Evolutionary conservation across 495 filamentous ascomycete species (phyloP), one percentile per base, ranked within the genome.

Genomic region (Penicillium paxilli): DNA sequence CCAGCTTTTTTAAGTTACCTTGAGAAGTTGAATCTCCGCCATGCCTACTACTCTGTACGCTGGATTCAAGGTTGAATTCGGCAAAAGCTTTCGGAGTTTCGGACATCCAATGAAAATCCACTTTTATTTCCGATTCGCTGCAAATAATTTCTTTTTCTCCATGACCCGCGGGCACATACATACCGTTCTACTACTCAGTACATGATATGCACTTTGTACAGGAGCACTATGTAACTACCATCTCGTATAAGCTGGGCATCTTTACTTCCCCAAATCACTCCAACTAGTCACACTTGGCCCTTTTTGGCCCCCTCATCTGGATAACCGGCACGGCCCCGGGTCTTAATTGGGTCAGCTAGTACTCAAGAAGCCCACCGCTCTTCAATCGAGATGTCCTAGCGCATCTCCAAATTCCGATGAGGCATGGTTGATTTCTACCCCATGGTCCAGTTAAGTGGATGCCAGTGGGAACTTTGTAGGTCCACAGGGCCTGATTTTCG

Each of bases 261-360:
- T n/a, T n/a, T n/a, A n/a, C n/a, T n/a, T n/a, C n/a, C n/a, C n/a
- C n/a, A n/a, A n/a, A 40, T n/a, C 16, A 40, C 35, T 40, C 11
- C 35, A 40, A 40, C 35, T 16, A 16, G 35, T 20, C 41, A 25
- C 21, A 23, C 55, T 58, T 37, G 55, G 38, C 33, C 58, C 17
- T 32, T 45, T 47, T 19, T 14, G 26, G 12, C 55, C 42, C 33
- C 44, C 42, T 49, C 57, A 49, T 47, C 56, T 57, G 57, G 60
- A 23, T 60, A 63, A 63, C 28, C 60, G 60, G 60, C 57, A 63
- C 51, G n/a, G 20, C 24, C 52, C 28, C 44, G 17, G 16, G 10
- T 51, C 23, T 21, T 46, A 30, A 60, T 58, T 64, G 60, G 60
- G 11, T n/a, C 28, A 17, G 11, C 3, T 9, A 20, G n/a, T 35